Percentiles rank a stretch among this genome's conserved stretches.
phyloP scores from a whole-genome alignment of 257 asterid genomes.

The Rehmannia glutinosa region DNA sequence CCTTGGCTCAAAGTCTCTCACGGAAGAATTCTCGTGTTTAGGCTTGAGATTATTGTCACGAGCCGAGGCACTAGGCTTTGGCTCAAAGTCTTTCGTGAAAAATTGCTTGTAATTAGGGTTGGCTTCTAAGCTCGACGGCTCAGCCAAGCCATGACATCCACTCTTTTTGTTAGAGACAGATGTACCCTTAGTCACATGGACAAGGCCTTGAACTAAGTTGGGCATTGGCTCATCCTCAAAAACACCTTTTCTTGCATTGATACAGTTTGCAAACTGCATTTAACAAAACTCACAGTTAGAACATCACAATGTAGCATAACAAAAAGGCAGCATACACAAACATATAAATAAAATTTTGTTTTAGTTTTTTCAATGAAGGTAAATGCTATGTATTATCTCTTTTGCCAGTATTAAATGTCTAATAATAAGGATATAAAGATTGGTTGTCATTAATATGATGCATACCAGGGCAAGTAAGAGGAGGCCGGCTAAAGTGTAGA shows the following conservation, averaged over 20 bases:
- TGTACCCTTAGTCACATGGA: neutral
- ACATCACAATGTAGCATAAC: neutral
- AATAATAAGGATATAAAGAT: too few relatives aligned
- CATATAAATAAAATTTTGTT: neutral
- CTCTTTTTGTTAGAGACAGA: neutral
- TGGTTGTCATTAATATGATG: neutral
- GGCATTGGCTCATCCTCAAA: neutral
- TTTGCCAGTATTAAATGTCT: neutral
- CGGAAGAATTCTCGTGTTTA: neutral
- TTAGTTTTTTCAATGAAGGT: too few relatives aligned
- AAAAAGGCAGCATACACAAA: too few relatives aligned
- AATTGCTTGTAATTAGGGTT: neutral
- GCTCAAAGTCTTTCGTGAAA: constrained; percentile 14
- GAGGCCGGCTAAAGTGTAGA: neutral
- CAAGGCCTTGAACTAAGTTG: neutral
- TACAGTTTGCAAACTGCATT: constrained; percentile 12
- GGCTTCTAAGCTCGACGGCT: neutral
- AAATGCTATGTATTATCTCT: neutral
- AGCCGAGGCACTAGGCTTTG: constrained; percentile 16
- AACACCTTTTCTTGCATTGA: constrained; percentile 27
- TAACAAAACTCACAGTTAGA: neutral
- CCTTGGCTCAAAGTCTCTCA: constrained; percentile 16
- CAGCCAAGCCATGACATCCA: constrained; percentile 12
- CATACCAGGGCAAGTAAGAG: constrained; percentile 40
- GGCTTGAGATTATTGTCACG: neutral